Evolutionary conservation across 495 filamentous ascomycete genomes (phyloP), one percentile per base, ranked within the genome.

Genomic region (Aspergillus incahuasiensis): DNA sequence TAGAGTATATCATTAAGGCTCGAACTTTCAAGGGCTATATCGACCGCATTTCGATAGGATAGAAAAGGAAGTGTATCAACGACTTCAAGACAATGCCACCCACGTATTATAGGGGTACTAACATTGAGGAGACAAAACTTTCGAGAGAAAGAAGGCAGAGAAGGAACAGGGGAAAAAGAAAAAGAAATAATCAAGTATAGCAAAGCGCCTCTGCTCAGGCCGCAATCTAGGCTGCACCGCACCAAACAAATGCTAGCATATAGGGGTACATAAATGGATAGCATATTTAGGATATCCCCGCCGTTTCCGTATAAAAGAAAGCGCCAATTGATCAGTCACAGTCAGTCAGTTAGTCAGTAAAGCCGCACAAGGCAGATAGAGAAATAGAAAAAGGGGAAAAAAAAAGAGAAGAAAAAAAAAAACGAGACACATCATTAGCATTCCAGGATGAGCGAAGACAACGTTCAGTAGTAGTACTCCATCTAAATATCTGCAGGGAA

Each of bases 401-500:
- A 42, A 4, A 44, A 38, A 41, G 44, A 22, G 34, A 19, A 55
- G 42, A n/a, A 25, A 42, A 52, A 41, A 20, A 47, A 43, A 53
- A 52, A 48, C 4, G 32, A 52, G 48, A 52, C 21, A 47, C 20
- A 48, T 43, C 30, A 48, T 43, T 21, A 34, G 13, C 48, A 40
- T 40, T 40, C 38, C 48, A 16, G 6, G 30, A 19, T 8, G 32
- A 49, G 20, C 3, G 19, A 25, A 28, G 25, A 28, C 4, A 28
- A 4, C 3, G 25, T 28, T 28, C 8, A 28, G 25, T 28, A 28
- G 25, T 28, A 28, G 8, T 35, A 24, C 20, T 15, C 21, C 48
- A 40, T 50, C 34, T 50, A 50, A 40, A 28, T 34, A 52, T 32
- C 49, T 15, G 19, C 60, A 44, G 43, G n/a, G 42, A 47, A 28